Percentiles rank a stretch among this genome's conserved stretches.
These are phyloP conservation scores for Brassica carinata DNA, from an alignment of 345 rosid genomes.

Conservation along the genomic window DNA sequence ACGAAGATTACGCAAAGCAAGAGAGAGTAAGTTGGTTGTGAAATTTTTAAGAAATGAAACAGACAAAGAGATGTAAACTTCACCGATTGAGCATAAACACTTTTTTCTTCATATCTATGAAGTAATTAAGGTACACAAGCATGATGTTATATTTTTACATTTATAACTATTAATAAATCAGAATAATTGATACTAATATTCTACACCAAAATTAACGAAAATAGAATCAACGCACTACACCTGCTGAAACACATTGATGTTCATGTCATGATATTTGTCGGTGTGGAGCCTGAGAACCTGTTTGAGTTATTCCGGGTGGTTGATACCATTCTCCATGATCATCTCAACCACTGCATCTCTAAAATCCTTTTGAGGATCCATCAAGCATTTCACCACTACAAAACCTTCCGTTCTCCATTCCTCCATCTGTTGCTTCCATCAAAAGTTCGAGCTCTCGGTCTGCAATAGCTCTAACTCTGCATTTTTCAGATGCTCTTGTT, in stretches of 20 bases:
- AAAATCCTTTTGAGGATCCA: slow-evolving; percentile 75
- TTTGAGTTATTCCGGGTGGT: slow-evolving; percentile 66
- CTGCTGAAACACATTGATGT: too few relatives aligned
- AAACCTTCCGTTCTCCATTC: slow-evolving; percentile 51
- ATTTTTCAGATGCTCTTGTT: slow-evolving; percentile 59
- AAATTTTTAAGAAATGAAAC: neutral
- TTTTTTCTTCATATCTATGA: neutral
- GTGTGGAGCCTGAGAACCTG: slow-evolving; percentile 44
- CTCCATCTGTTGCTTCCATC: slow-evolving; percentile 30
- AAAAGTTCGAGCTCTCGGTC: slow-evolving; percentile 41
- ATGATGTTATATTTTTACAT: too few relatives aligned
- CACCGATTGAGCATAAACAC: neutral
- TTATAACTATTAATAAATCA: too few relatives aligned
- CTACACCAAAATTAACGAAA: too few relatives aligned
- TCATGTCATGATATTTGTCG: too few relatives aligned
- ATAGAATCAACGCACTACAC: too few relatives aligned
- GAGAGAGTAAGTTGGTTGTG: neutral
- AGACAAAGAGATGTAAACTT: neutral
- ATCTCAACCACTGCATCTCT: slow-evolving; percentile 90
- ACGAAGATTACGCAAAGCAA: neutral
- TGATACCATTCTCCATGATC: slow-evolving; percentile 68
- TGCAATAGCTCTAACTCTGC: slow-evolving; percentile 63
- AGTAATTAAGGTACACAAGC: neutral
- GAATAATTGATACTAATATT: too few relatives aligned
- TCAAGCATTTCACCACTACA: slow-evolving; percentile 73